Evolutionary conservation across 257 asterid species (phyloP), one percentile per base, ranked within the genome.

Genomic region (Gentiana macrophylla): DNA sequence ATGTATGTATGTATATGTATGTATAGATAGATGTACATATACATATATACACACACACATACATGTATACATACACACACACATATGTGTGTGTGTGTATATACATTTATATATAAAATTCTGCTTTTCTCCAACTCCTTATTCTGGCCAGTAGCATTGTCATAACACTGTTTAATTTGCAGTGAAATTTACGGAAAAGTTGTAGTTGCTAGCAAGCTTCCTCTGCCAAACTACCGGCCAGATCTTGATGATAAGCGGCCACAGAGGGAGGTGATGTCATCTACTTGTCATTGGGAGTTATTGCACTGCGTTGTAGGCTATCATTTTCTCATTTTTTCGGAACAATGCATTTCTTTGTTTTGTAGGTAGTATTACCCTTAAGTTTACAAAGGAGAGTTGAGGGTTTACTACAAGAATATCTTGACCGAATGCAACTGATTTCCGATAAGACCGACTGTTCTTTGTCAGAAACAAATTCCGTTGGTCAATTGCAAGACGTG

Each of bases 311-410:
- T 48, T 4, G 8, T 52, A 9, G 59, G 33, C 53, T 4, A 11
- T 52, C 12, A 52, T 3, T 57, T 56, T 52, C 34, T 37, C 55
- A 49, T 3, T 50, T 62, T 34, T 41, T 63, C 52, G 57, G 44
- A 56, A 45, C 32, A 35, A 53, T 66, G 58, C 46, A 68, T 55
- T 72, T 55, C 59, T 66, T 60, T 37, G 61, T 49, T 63, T 59
- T 51, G 72, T 71, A 91, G 98, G 96, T 91, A 60, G 94, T 87
- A 37, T 73, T 91, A 55, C 96, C 98, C 49, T 64, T 91, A 75
- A 79, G 98, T 81, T 81, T 91, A 81, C 96, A 91, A 67, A 83
- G 96, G 72, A 84, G 98, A 73, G 98, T 91, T 44, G 98, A 91
- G 68, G 85, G 94, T 68, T 69, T 91, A 76, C 98, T 91, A 62